A percentile compares a stretch with the other conserved stretches of the same genome.
Conservation (phyloP, 306 rosid genomes). For the Amphicarpaea edgeworthii region DNA sequence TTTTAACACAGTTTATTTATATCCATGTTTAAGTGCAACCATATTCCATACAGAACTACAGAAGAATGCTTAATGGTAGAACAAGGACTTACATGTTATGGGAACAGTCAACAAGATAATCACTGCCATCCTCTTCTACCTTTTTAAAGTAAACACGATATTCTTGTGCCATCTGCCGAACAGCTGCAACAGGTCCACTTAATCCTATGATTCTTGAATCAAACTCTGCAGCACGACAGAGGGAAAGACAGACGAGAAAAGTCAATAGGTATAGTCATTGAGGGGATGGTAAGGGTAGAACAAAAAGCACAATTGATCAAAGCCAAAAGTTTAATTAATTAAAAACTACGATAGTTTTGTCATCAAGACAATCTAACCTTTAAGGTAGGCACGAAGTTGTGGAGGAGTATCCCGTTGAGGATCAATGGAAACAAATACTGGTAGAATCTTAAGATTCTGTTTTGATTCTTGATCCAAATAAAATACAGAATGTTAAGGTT, state of each 20-base stretch:
- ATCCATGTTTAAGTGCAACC: conserved; percentile 38
- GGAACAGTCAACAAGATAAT: conserved; percentile 89
- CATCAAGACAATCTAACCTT: conserved; percentile 63
- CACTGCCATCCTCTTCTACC: conserved; percentile 87
- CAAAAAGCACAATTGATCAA: conserved; percentile 8
- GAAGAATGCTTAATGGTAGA: conserved; percentile 18
- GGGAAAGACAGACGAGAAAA: conserved; percentile 24
- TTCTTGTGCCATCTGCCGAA: conserved; percentile 93
- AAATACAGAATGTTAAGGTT: conserved; percentile 35
- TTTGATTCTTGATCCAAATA: conserved; percentile 62
- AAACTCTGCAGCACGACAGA: conserved; percentile 65
- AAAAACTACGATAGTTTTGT: conserved; percentile 15
- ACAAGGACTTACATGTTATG: conserved; percentile 76
- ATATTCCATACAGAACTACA: neutral
- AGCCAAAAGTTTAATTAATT: conserved; percentile 14
- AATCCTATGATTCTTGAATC: conserved; percentile 79
- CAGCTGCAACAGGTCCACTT: conserved; percentile 77
- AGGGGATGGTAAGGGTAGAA: neutral
- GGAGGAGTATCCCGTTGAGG: conserved; percentile 89
- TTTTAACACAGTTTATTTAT: conserved; percentile 37
- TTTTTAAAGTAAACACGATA: conserved; percentile 78
- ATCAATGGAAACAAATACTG: conserved; percentile 89
- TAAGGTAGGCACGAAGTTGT: conserved; percentile 81
- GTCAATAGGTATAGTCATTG: conserved; percentile 10
- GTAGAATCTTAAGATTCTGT: conserved; percentile 64